These are phyloP conservation scores for Hemileccinum rubropunctum DNA, from an alignment of 768 basidiomycete genomes.

Conservation along the genomic window DNA sequence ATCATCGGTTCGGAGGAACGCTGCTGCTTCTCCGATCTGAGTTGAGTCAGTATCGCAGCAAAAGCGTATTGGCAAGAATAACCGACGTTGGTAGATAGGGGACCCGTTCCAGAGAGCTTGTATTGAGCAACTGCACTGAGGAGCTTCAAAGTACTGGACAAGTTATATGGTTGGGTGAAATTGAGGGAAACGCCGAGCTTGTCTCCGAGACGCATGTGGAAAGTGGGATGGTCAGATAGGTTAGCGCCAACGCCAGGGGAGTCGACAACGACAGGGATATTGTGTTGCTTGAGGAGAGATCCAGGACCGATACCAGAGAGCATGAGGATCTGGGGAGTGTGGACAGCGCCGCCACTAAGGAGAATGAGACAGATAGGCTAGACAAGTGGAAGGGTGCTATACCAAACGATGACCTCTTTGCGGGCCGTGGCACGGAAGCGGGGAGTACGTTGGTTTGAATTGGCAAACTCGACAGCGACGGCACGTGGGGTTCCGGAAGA, in stretches of 20 bases:
- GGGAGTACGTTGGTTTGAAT: constrained; percentile 18
- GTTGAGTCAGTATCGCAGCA: not conserved
- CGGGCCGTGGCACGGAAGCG: constrained; percentile 46
- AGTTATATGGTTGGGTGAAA: constrained; percentile 32
- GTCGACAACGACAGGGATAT: constrained; percentile 57
- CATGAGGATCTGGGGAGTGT: constrained; percentile 67
- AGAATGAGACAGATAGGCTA: not conserved
- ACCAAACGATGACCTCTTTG: constrained; percentile 65
- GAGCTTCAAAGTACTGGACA: constrained; percentile 23
- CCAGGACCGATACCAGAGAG: constrained; percentile 77
- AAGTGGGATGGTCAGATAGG: constrained; percentile 65
- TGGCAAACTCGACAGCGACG: constrained; percentile 59
- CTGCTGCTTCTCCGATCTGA: constrained; percentile 28
- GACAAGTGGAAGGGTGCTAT: constrained; percentile 14
- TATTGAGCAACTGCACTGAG: constrained; percentile 41
- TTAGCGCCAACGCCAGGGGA: constrained; percentile 74
- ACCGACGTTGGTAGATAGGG: constrained; percentile 52
- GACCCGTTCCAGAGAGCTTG: constrained; percentile 43
- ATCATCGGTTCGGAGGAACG: constrained; percentile 35
- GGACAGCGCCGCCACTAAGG: constrained; percentile 56
- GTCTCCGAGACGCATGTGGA: constrained; percentile 52
- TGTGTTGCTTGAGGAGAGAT: constrained; percentile 47
- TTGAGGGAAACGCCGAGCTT: constrained; percentile 43
- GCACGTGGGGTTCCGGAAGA: constrained; percentile 42
- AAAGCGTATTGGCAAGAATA: not conserved